Evolutionary conservation across 2,329 filamentous ascomycete species (phyloP).

Genomic region (Chaetomiaceae sp.): DNA sequence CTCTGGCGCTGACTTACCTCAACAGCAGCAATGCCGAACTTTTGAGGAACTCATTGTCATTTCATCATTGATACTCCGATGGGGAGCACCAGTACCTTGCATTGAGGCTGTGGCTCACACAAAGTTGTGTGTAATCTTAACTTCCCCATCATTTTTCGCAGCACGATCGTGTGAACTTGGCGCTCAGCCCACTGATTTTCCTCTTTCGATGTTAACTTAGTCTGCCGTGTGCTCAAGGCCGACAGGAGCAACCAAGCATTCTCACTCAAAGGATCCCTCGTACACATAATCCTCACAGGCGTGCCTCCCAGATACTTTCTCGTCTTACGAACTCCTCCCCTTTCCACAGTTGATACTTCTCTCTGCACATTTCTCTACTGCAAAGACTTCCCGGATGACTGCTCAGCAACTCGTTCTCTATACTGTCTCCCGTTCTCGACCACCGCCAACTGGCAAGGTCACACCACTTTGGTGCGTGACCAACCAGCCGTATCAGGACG

Average conservation of each 20-base stretch:
- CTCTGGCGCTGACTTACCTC: too few species aligned
- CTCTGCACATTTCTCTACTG: neutral
- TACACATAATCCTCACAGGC: too few species aligned
- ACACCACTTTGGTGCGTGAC: constrained; percentile 1
- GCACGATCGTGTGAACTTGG: neutral
- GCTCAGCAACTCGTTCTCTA: neutral
- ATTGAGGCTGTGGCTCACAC: constrained; percentile 1
- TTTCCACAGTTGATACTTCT: neutral
- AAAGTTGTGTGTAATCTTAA: neutral
- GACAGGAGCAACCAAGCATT: neutral
- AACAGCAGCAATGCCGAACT: too few species aligned
- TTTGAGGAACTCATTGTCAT: too few species aligned
- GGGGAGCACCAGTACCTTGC: neutral
- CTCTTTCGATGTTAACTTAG: neutral
- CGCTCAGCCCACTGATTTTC: neutral
- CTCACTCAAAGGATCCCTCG: neutral
- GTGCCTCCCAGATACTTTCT: too few species aligned
- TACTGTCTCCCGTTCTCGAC: neutral
- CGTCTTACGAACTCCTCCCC: too few species aligned
- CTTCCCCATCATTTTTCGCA: neutral
- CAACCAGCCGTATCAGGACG: constrained; percentile 3
- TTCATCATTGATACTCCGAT: neutral
- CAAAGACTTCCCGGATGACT: neutral
- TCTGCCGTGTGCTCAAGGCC: neutral
- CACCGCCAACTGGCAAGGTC: constrained; percentile 1